A percentile compares a stretch with the other conserved stretches of the same genome.
phyloP scores from a whole-genome alignment of 495 filamentous ascomycete species.

The Aspergillus haitiensis region DNA sequence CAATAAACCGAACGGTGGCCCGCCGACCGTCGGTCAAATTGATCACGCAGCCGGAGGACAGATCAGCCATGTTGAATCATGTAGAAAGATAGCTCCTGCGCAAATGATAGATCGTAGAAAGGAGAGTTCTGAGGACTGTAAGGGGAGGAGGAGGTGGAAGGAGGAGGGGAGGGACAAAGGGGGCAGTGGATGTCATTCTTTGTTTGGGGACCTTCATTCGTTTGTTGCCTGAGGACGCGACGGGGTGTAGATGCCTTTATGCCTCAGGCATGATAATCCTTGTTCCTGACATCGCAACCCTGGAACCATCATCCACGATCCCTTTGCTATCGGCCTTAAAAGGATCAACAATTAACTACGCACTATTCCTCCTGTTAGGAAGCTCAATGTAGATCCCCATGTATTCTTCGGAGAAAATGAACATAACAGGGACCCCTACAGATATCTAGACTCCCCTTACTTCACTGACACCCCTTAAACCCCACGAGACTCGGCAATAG shows the following conservation, averaged over 20 bases:
- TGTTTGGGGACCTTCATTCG: constrained; percentile 14
- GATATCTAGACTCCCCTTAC: background rate
- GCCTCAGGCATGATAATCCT: constrained; percentile 25
- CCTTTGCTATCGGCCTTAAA: background rate
- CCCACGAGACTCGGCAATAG: background rate
- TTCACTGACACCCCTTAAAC: background rate
- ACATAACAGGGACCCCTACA: background rate
- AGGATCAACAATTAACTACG: background rate
- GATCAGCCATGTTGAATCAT: constrained; percentile 38
- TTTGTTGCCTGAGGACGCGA: constrained; percentile 26
- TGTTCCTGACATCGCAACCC: constrained; percentile 1
- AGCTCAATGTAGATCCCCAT: background rate
- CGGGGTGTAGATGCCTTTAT: background rate
- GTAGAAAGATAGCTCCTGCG: constrained; percentile 16
- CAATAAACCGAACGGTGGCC: constrained; percentile 77
- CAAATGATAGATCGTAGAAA: constrained; percentile 6
- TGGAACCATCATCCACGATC: background rate
- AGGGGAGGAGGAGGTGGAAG: constrained; percentile 10
- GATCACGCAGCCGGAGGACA: constrained; percentile 58
- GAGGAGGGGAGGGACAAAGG: constrained; percentile 5
- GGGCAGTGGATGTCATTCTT: constrained; percentile 27
- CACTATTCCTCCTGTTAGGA: background rate
- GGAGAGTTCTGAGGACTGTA: background rate
- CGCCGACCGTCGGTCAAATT: constrained; percentile 72
- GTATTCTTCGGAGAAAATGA: background rate